A percentile compares a stretch with the other conserved stretches of the same genome.
These are phyloP conservation scores for Populus hybrid DNA, from an alignment of 441 rosid species.

Conservation along the genomic window DNA sequence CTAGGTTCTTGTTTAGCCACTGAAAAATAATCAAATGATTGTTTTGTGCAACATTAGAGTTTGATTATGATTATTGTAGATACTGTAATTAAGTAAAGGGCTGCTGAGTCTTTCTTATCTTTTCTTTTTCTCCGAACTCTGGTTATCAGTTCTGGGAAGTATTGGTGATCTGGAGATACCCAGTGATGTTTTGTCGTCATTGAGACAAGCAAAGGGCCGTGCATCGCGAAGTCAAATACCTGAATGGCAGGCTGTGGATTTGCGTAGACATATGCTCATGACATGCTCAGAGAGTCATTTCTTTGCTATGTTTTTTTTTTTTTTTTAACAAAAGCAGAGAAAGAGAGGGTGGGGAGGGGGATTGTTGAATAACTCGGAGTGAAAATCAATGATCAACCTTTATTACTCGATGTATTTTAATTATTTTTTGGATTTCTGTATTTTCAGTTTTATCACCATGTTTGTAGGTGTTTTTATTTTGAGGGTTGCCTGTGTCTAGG, in stretches of 20 bases:
- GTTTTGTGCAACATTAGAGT: not conserved
- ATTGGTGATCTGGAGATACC: conserved; percentile 46
- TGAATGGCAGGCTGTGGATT: conserved; percentile 42
- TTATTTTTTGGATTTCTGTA: not conserved
- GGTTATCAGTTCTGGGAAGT: conserved; percentile 57
- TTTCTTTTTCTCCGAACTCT: conserved; percentile 1
- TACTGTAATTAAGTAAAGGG: not conserved
- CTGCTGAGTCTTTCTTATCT: not conserved
- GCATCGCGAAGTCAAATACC: conserved; percentile 34
- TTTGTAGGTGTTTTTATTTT: not conserved
- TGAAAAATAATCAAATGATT: not conserved
- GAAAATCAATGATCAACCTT: not conserved
- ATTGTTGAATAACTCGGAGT: not conserved
- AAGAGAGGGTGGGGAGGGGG: not conserved
- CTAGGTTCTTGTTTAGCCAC: not conserved
- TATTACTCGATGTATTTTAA: not conserved
- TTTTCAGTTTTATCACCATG: not conserved
- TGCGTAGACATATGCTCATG: conserved; percentile 39
- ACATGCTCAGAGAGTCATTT: not conserved
- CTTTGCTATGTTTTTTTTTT: not conserved
- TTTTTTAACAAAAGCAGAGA: not conserved
- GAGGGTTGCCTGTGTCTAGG: not conserved
- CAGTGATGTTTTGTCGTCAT: conserved; percentile 31
- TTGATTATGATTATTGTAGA: not conserved
- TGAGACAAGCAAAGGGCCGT: conserved; percentile 33